Conservation (phyloP, 2,329 filamentous ascomycete species). For the Scytalidium lignicola region DNA sequence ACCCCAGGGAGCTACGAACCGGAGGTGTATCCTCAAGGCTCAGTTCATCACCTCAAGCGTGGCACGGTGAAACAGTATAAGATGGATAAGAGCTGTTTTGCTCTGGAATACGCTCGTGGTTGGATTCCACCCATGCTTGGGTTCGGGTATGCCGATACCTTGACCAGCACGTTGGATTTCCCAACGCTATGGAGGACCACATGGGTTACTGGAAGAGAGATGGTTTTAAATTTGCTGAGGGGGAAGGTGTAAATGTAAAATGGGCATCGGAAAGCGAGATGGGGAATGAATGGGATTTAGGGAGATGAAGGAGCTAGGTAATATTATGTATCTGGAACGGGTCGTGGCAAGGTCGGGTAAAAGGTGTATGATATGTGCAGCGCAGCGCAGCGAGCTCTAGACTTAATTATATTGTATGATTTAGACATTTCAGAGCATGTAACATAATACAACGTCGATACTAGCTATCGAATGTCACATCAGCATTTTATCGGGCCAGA, state of each 20-base stretch:
- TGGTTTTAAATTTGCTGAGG: conserved; percentile 65
- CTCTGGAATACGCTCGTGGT: conserved; percentile 76
- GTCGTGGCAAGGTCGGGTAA: background rate
- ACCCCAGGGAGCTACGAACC: conserved; percentile 60
- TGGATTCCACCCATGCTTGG: conserved; percentile 93
- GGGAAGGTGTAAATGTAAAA: conserved; percentile 55
- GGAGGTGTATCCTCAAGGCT: conserved; percentile 65
- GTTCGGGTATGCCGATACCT: conserved; percentile 79
- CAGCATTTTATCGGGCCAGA: background rate
- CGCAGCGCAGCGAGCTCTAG: background rate
- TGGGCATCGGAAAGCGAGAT: too few species aligned
- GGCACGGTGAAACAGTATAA: conserved; percentile 77
- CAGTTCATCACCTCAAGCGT: conserved; percentile 65
- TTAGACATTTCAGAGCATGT: background rate
- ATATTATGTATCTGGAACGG: background rate
- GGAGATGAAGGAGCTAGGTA: too few species aligned
- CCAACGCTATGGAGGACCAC: conserved; percentile 80
- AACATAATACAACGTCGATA: background rate
- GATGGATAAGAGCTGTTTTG: conserved; percentile 73
- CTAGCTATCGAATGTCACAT: background rate
- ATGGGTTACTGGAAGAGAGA: conserved; percentile 68
- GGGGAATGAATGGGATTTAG: too few species aligned
- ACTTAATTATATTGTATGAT: background rate
- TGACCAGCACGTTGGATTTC: conserved; percentile 78
- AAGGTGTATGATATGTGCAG: background rate